Evolutionary conservation across 768 basidiomycete species (phyloP), one percentile per base, ranked within the genome.

Genomic region (Tremella yokohamensis): DNA sequence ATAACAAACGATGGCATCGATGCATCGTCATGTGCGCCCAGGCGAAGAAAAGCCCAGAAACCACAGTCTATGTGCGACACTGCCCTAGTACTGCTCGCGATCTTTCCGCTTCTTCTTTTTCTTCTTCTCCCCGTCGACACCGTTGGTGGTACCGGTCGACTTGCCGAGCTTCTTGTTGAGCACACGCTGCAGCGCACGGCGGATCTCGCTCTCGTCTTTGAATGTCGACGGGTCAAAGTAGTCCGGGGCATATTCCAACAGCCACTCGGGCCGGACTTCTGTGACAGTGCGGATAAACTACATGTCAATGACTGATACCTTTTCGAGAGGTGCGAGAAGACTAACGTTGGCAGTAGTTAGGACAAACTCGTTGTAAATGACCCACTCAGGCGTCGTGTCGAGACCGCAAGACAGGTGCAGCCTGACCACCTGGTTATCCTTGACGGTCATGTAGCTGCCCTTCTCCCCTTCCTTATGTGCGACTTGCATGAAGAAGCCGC

Each of bases 401-500:
- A 96, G 79, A 26, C 90, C 90, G 60, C 89, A 93, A 20, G 87
- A 88, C 8, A 92, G 88, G 73, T 97, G 92, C 16, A 92, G 78
- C 1, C 79, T 80, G 6, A 90, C 89, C 62, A 84, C 88, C 80
- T 96, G 93, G 65, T 93, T 88, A 75, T 99, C 94, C 79, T 97
- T 98, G 58, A 96, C 85, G 0, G 93, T 99, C 61, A 87, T 61
- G 72, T 99, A 98, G 54, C 82, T 83, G 1, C 86, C 76, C 76
- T 90, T 92, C 73, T 90, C 89, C 2, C 90, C 89, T 72, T 93
- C 91, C 75, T 89, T 89, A 76, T 96, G 91, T 7, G 93, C 96
- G 12, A 90, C 84, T 73, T 97, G 94, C 94, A 96, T 97, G 79
- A 97, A 99, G 82, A 89, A 99, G 1, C 93, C 96, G 65, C 87